Evolutionary conservation across 345 rosid genomes (phyloP).

Genomic region (Pseudoturritis turrita): DNA sequence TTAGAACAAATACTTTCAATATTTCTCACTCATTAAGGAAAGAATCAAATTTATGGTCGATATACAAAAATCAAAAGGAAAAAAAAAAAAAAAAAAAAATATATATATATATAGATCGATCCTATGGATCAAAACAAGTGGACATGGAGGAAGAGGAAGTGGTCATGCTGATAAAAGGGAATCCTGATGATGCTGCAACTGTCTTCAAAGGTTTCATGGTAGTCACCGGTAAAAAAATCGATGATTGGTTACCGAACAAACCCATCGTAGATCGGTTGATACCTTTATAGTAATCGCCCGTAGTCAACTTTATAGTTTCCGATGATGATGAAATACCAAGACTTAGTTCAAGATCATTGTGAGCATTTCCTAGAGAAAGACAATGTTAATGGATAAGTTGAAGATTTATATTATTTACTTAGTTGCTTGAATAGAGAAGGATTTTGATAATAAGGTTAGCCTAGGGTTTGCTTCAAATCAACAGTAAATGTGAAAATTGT

Average conservation of each 20-base stretch:
- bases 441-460: not conserved
- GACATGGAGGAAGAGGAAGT: constrained; percentile 43
- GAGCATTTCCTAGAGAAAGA: constrained; percentile 1
- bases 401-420: not conserved
- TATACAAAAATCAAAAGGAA: constrained; percentile 17
- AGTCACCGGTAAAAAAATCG: constrained; percentile 20
- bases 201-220: constrained; percentile 39
- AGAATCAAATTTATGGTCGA: constrained; percentile 20
- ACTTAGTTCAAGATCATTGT: constrained; percentile 66
- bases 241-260: constrained; percentile 20
- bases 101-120: not conserved
- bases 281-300: constrained; percentile 26
- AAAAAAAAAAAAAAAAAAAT: not conserved
- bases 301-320: constrained; percentile 38
- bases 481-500: not conserved
- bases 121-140: constrained; percentile 19
- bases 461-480: constrained; percentile 1
- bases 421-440: not conserved
- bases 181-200: constrained; percentile 99
- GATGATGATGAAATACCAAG: constrained; percentile 51
- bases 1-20: constrained; percentile 10
- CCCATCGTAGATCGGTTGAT: constrained; percentile 22
- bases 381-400: not conserved
- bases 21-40: constrained; percentile 22
- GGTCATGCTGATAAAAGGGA: constrained; percentile 46